These are phyloP conservation scores for Apiospora koreana DNA, from an alignment of 2,329 filamentous ascomycete genomes.

Conservation along the genomic window DNA sequence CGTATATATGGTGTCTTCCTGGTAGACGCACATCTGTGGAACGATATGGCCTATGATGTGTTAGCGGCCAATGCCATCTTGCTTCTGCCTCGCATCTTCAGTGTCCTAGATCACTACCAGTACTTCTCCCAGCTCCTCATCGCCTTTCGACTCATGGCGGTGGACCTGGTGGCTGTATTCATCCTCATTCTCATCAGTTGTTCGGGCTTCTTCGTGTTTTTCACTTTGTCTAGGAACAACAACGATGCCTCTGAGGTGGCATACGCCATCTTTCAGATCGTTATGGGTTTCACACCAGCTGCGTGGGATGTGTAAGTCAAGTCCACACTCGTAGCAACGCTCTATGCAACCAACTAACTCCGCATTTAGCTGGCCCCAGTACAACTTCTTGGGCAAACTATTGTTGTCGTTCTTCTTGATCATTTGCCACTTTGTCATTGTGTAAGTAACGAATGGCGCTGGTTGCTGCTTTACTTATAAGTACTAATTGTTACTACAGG, in stretches of 20 bases:
- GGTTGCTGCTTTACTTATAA: neutral
- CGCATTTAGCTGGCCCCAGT: slow-evolving; percentile 64
- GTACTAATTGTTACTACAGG: slow-evolving; percentile 35
- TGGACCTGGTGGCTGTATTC: slow-evolving; percentile 83
- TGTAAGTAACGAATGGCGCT: slow-evolving; percentile 43
- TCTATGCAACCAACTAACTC: slow-evolving; percentile 18
- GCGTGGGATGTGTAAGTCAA: slow-evolving; percentile 79
- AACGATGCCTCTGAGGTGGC: slow-evolving; percentile 75
- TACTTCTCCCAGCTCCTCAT: slow-evolving; percentile 96
- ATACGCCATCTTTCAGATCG: slow-evolving; percentile 87
- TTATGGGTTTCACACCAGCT: slow-evolving; percentile 95
- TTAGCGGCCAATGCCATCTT: slow-evolving; percentile 88
- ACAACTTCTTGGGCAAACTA: slow-evolving; percentile 75
- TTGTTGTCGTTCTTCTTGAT: slow-evolving; percentile 83
- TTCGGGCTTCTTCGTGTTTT: slow-evolving; percentile 94
- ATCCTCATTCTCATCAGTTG: slow-evolving; percentile 83
- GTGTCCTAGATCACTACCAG: slow-evolving; percentile 88
- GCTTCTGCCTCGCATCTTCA: slow-evolving; percentile 88
- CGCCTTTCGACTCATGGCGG: slow-evolving; percentile 90
- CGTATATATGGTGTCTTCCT: slow-evolving; percentile 85
- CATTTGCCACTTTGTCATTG: slow-evolving; percentile 92
- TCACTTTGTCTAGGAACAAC: slow-evolving; percentile 76
- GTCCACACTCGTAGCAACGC: neutral
- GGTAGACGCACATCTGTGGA: slow-evolving; percentile 72
- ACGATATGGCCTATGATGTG: slow-evolving; percentile 90